A percentile compares a stretch with the other conserved stretches of the same genome.
These are phyloP conservation scores for Phyllosticta ampelicida DNA, from an alignment of 2,329 filamentous ascomycete species.

Conservation along the genomic window DNA sequence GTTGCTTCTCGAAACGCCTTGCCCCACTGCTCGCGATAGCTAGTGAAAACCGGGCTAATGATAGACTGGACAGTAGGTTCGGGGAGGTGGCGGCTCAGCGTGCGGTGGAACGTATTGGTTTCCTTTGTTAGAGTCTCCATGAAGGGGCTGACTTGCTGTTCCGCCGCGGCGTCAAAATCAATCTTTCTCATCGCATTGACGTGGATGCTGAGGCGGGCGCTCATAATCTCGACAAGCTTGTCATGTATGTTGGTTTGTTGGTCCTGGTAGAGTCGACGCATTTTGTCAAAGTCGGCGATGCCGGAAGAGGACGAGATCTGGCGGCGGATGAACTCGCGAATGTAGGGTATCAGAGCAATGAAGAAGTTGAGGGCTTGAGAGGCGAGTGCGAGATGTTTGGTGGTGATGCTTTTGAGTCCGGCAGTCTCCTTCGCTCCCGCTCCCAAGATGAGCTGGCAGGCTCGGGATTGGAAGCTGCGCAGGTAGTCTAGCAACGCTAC, in stretches of 20 bases:
- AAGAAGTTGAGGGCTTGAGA: constrained; percentile 84
- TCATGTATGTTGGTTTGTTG: constrained; percentile 86
- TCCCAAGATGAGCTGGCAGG: constrained; percentile 91
- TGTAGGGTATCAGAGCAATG: constrained; percentile 74
- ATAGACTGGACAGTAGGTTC: constrained; percentile 69
- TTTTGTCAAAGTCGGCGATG: constrained; percentile 71
- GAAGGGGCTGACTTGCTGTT: constrained; percentile 49
- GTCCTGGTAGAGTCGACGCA: constrained; percentile 72
- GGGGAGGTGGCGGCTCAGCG: constrained; percentile 70
- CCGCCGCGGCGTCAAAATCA: constrained; percentile 52
- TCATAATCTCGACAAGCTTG: constrained; percentile 90
- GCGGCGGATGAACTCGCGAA: constrained; percentile 81
- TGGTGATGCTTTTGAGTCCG: constrained; percentile 90
- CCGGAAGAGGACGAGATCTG: constrained; percentile 37
- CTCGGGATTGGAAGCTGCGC: constrained; percentile 88
- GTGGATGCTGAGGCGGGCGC: constrained; percentile 60
- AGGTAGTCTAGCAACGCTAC: constrained; percentile 72
- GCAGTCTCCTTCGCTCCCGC: constrained; percentile 83
- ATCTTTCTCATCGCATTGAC: constrained; percentile 64
- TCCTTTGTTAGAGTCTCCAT: constrained; percentile 85
- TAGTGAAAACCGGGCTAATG: constrained; percentile 74
- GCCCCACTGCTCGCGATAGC: constrained; percentile 70
- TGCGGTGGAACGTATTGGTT: constrained; percentile 72
- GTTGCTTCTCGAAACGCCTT: constrained; percentile 55
- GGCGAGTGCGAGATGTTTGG: constrained; percentile 85